Evolutionary conservation across 2,329 filamentous ascomycete species (phyloP), one percentile per base, ranked within the genome.

Genomic region (Alternaria sp.): DNA sequence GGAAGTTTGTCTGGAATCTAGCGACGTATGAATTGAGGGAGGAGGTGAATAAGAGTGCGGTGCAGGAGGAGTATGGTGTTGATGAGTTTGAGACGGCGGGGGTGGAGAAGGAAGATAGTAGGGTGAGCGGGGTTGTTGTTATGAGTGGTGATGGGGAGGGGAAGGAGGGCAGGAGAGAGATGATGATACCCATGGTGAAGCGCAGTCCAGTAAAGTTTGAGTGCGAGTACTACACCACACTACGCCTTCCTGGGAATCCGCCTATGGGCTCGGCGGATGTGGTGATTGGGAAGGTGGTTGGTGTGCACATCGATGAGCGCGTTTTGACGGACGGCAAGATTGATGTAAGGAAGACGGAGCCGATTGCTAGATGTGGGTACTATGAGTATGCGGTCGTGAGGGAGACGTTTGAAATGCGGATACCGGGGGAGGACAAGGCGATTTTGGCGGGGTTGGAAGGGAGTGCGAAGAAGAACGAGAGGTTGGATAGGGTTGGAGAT

Each of bases 301-400:
- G 81, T 0, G 82, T 90, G 30, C 86, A 89, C 74, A 86, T 89
- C 58, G 80, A 81, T 5, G 86, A 89, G 49, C 72, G 77, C 11
- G 86, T 86, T 1, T 66, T 89, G 66, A 88, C 85, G 4, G 79
- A 86, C 64, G 86, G 86, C 0, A 81, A 82, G 59, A 71, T 89
- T 43, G 87, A 89, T 80, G 75, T 89, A 2, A 74, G 69, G 3
- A 88, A 88, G 77, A 87, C 85, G 21, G 79, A 83, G 77, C 87
- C 87, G 5, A 89, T 89, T 76, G 88, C 87, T 7, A 77, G 88
- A 25, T 88, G 84, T 70, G 87, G 87, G 15, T 89, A 89, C 72
- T 86, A 85, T 69, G 81, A 89, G 72, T 89, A 89, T 77, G 80
- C 84, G 2, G 85, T 86, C 11, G 80, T 89, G 3, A 78, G 79